Evolutionary conservation across 1,284 basidiomycete species (phyloP), one percentile per base, ranked within the genome.

Genomic region (Malassezia sp.): DNA sequence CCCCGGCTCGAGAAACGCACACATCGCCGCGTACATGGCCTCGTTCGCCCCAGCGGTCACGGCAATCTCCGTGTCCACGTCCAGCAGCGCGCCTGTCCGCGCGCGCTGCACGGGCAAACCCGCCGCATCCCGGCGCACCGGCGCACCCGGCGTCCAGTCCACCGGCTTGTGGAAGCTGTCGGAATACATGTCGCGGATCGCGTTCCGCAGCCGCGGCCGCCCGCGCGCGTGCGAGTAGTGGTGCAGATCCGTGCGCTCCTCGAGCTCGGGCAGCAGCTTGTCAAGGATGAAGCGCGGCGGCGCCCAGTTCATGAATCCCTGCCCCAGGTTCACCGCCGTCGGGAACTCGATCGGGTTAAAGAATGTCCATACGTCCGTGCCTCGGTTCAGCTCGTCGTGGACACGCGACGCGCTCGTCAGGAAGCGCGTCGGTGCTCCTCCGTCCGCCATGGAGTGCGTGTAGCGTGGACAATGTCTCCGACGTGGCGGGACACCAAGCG

Each of bases 31-130:
- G 49, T 68, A 70, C 32, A 70, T 68, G 10, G 57, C 67, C 2
- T 61, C 63, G 41, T 70, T 97, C 3, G 90, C 90, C 33, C 93
- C 93, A 52, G 89, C 88, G 0, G 90, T 91, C 32, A 97, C 83
- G 29, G 89, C 75, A 38, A 99, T 88, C 71, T 97, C 89, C 0
- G 78, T 78, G 60, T 95, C 86, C 8, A 82, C 76, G 63, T 89
- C 80, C 22, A 99, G 76, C 14, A 81, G 75, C 42, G 84, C 77
- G 7, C 78, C 76, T 22, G 69, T 67, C 1, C 33, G 36, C 4
- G 41, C 26, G 6, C 61, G 33, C 45, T 66, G 60, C 20, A 53
- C 45, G 5, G 52, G 52, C 23, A 43, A 12, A 2, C 47, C 47
- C 9, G 20, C n/a, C 7, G 18, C 36, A 15, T 49, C 47, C 17